Base-by-base conservation (phyloP, 164 flowering plant species). In the Tetrastigma voinierianum region DNA sequence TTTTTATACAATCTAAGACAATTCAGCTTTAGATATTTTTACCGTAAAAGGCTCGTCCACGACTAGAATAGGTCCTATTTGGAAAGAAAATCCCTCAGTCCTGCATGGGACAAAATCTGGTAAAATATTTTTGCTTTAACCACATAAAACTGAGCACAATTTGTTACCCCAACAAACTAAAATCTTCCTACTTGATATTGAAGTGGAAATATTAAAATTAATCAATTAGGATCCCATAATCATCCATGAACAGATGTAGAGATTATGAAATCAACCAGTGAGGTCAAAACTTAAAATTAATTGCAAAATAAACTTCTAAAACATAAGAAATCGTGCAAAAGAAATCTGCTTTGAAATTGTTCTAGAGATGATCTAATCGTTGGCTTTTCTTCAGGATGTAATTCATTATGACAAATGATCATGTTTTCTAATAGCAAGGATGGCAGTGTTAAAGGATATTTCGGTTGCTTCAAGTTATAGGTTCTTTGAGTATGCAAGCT, bases 1-100 rank as follows among this genome's bases (percentile, higher is more conserved):
- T 32, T 32, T 32, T 32, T 7, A 32, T 32, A 32, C 40, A 32
- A 32, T 32, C 40, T 4, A 54, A 20, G 44, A 59, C 14, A 58
- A 13, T n/a, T 4, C 57, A 51, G 43, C 21, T 51, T 47, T 6
- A 43, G 20, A 14, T 66, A 43, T 3, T 51, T 51, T 59, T 78
- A 94, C 98, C 74, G 93, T 91, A 64, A 94, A 91, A 21, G 97
- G 90, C 52, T 94, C 96, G 46, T 94, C 91, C 56, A 88, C 79
- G 11, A 91, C 55, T 16, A 88, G 78, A 57, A 94, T 78, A 13
- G 98, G 97, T 23, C 98, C 98, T 46, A 91, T 84, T 72, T 83
- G 91, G 72, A 91, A 91, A 45, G 95, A 74, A 73, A 90, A 91
- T 9, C 71, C 83, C 7, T 90, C 77, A 15, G 95, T 91, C 98